These are phyloP conservation scores for Angophora floribunda DNA, from an alignment of 345 rosid species.

Conservation along the genomic window DNA sequence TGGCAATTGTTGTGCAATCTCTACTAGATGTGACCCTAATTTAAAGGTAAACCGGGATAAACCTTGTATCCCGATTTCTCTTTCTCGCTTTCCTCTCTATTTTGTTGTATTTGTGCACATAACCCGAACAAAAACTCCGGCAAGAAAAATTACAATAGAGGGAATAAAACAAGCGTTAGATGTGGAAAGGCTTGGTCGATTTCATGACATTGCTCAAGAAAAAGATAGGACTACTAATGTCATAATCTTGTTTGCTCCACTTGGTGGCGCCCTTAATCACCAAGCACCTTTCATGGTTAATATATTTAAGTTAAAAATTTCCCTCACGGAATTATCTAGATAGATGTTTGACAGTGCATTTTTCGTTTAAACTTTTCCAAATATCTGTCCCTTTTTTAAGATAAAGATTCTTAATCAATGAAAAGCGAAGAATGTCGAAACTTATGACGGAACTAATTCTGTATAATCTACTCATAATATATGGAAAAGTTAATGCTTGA, in stretches of 20 bases:
- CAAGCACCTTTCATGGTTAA: not conserved
- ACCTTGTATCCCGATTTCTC: not conserved
- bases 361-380: not conserved
- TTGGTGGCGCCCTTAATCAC: not conserved
- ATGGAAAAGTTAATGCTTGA: not conserved
- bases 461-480: not conserved
- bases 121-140: not conserved
- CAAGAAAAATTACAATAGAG: not conserved
- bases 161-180: not conserved
- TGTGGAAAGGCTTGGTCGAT: not conserved
- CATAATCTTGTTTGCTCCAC: not conserved
- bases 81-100: not conserved
- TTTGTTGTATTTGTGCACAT: not conserved
- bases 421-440: not conserved
- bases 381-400: not conserved
- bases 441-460: not conserved
- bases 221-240: no score
- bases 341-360: not conserved
- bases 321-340: not conserved
- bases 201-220: not conserved
- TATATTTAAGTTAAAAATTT: not conserved
- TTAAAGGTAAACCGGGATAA: not conserved
- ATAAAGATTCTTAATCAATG: not conserved
- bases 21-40: no score
- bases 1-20: no score